phyloP scores from a whole-genome alignment of 371 early-diverging fungal species.

The Apophysomyces ossiformis region DNA sequence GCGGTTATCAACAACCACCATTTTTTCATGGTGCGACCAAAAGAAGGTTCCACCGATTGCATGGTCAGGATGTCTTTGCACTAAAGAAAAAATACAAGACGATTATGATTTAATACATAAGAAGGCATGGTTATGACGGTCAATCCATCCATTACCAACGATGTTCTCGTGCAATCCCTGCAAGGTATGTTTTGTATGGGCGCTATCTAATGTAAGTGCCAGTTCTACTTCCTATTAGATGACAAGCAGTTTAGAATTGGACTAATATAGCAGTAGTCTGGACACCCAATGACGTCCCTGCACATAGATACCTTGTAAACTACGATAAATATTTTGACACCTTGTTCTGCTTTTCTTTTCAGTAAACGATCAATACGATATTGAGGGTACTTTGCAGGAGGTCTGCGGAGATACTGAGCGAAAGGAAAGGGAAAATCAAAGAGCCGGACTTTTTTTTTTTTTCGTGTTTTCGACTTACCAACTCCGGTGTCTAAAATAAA shows the following conservation, averaged over 20 bases:
- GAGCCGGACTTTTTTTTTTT: too few species aligned
- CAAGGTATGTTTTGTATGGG: constrained; percentile 79
- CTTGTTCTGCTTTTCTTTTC: constrained; percentile 86
- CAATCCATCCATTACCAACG: constrained; percentile 41
- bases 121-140: too few species aligned
- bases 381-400: constrained; percentile 70
- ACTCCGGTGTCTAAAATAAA: constrained; percentile 46
- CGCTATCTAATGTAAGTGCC: constrained; percentile 80
- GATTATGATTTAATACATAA: neutral
- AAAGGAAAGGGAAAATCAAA: constrained; percentile 5
- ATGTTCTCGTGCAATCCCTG: constrained; percentile 80
- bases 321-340: constrained; percentile 87
- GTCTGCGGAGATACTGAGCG: constrained; percentile 74
- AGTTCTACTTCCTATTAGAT: constrained; percentile 70
- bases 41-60: constrained; percentile 65
- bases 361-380: constrained; percentile 84
- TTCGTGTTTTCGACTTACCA: constrained; percentile 26
- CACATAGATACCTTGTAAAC: constrained; percentile 73
- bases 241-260: neutral
- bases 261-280: neutral
- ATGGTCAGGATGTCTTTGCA: constrained; percentile 78
- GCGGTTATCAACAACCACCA: constrained; percentile 71
- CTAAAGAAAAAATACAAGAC: constrained; percentile 22
- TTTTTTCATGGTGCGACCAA: constrained; percentile 88
- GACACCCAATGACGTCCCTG: neutral